phyloP scores from a whole-genome alignment of 305 asterid species.

The Solanum hybrid region DNA sequence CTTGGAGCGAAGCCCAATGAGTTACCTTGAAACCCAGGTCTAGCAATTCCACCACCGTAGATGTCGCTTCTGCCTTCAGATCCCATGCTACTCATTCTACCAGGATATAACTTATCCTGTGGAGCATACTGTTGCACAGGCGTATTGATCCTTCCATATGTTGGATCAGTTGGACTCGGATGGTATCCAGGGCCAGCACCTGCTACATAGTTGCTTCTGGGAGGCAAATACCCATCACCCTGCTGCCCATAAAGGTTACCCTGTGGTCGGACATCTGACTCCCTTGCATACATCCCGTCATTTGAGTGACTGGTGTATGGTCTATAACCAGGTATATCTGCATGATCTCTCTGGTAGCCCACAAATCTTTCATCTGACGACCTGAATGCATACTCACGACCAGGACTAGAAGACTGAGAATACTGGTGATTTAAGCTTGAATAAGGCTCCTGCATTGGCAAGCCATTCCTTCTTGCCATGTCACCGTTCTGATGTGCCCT shows the following conservation, averaged over 20 bases:
- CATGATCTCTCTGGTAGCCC: constrained; percentile 18
- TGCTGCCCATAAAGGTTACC: constrained; percentile 13
- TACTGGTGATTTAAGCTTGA: constrained; percentile 13
- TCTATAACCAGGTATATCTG: constrained; percentile 9
- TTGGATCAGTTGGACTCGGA: constrained; percentile 7
- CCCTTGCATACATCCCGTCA: constrained; percentile 21
- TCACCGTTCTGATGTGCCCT: not conserved
- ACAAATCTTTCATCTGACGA: constrained; percentile 16
- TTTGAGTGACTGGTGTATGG: constrained; percentile 7
- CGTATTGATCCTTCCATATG: constrained; percentile 15
- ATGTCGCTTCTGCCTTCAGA: constrained; percentile 10
- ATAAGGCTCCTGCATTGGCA: constrained; percentile 8
- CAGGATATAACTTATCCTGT: constrained; percentile 27
- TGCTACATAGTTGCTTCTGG: constrained; percentile 8
- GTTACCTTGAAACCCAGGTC: constrained; percentile 13
- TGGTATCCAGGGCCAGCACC: constrained; percentile 9
- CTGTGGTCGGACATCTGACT: constrained; percentile 15
- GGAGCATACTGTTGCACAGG: constrained; percentile 50
- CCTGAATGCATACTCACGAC: constrained; percentile 22
- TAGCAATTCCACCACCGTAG: constrained; percentile 15
- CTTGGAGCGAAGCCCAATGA: constrained; percentile 36
- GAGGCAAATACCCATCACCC: constrained; percentile 22
- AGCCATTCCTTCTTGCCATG: not conserved
- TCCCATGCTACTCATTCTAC: constrained; percentile 16
- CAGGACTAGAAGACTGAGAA: constrained; percentile 5